Base-by-base conservation (phyloP, 2,329 filamentous ascomycete genomes). In the Mollisiaceae sp. region DNA sequence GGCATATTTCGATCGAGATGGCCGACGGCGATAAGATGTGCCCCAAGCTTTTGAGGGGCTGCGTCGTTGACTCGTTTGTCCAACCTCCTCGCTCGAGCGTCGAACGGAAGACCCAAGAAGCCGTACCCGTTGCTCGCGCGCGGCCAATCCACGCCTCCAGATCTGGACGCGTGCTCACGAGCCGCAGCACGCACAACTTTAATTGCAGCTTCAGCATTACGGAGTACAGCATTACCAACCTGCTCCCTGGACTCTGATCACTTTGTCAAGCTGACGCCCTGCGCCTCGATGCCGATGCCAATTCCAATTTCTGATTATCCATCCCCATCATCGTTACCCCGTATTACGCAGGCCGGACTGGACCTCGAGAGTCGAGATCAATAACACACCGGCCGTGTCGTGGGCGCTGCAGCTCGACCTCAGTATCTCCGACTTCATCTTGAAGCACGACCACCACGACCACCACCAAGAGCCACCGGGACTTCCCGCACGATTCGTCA, bases 41-140 rank as follows among this genome's bases (percentile, higher is more conserved):
- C 65, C 67, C 67, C 57, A 69, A 69, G 67, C 67, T 64, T 66
- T 57, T 58, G 5, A 57, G 41, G 60, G 56, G 11, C 55, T 58
- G 32, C 27, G 60, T n/a, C n/a, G n/a, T n/a, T n/a, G n/a, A n/a
- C n/a, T n/a, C n/a, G n/a, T n/a, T n/a, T n/a, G n/a, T n/a, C n/a
- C n/a, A n/a, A n/a, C n/a, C n/a, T n/a, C n/a, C n/a, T n/a, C n/a
- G n/a, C n/a, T n/a, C n/a, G n/a, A n/a, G n/a, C n/a, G n/a, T 56
- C 54, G 41, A 47, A 54, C 59, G 27, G 45, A 47, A 20, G 27
- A 60, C 20, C 58, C 58, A 36, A 36, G 12, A 8, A 15, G 24
- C 50, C 50, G 50, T 54, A 54, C 24, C 50, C 27, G 20, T 18
- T 27, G 15, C 24, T 8, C 22, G 12, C 50, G 6, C 27, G 27